Percentiles rank a stretch among this genome's conserved stretches.
Evolutionary conservation across 2,329 filamentous ascomycete species (phyloP).

Genomic region (Colletotrichum eremochloae): DNA sequence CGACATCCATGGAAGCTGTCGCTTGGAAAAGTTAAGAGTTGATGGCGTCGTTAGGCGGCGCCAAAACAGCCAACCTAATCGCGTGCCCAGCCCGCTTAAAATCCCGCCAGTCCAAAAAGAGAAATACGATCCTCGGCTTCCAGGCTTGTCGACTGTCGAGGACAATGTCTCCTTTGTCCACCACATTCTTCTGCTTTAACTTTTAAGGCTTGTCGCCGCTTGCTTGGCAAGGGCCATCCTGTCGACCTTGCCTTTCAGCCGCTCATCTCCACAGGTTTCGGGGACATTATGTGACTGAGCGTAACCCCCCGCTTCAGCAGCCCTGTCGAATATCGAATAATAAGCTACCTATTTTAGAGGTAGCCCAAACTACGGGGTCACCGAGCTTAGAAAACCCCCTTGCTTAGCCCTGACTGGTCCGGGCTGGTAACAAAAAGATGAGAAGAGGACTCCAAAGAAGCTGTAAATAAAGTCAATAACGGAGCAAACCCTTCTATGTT

Average conservation of each 20-base stretch:
- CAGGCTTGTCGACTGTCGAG: neutral
- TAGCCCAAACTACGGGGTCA: too few species aligned
- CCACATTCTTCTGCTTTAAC: neutral
- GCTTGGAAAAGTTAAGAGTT: neutral
- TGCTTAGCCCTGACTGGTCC: too few species aligned
- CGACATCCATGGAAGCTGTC: too few species aligned
- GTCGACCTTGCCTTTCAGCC: neutral
- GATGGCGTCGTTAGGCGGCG: neutral
- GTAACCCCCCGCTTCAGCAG: too few species aligned
- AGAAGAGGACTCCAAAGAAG: too few species aligned
- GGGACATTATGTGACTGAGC: neutral
- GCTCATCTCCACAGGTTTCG: neutral
- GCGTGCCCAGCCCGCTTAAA: neutral
- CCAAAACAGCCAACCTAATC: neutral
- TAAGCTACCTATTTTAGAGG: too few species aligned
- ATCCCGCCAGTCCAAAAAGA: neutral
- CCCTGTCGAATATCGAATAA: too few species aligned
- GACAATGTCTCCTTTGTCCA: neutral
- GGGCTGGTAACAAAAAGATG: too few species aligned
- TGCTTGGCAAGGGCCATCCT: neutral
- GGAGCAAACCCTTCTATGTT: neutral
- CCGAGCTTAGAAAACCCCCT: too few species aligned
- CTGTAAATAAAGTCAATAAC: too few species aligned
- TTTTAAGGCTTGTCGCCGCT: neutral
- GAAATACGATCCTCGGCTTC: neutral